These are phyloP conservation scores for Mallotus repandus DNA, from an alignment of 441 rosid genomes.

Conservation along the genomic window DNA sequence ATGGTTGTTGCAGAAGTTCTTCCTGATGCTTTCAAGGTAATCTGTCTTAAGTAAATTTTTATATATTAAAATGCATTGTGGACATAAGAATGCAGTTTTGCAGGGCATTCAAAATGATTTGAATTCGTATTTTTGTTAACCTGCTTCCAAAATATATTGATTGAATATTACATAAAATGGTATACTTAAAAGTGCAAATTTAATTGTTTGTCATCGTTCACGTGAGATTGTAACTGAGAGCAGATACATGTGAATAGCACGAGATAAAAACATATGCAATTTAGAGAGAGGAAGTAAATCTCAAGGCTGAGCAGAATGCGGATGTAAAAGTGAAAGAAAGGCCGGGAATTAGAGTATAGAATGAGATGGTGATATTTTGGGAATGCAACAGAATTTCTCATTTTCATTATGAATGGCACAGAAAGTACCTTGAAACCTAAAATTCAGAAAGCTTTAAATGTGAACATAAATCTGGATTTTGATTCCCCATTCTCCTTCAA, in stretches of 20 bases:
- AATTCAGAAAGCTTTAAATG: not conserved
- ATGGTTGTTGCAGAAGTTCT: slow-evolving; percentile 99
- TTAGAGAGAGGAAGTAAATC: not conserved
- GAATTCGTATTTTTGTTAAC: not conserved
- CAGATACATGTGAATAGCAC: not conserved
- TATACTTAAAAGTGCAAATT: no score
- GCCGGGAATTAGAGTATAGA: not conserved
- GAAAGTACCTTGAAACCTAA: not conserved
- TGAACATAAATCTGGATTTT: not conserved
- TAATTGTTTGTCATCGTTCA: not conserved
- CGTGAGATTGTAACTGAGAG: not conserved
- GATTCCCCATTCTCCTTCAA: not conserved
- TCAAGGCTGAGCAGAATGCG: not conserved
- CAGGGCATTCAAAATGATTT: slow-evolving; percentile 5
- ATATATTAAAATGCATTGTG: not conserved
- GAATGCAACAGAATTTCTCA: not conserved
- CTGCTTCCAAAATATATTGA: not conserved
- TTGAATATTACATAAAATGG: no score
- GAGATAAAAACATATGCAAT: not conserved
- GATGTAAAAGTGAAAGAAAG: not conserved
- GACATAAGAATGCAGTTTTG: not conserved
- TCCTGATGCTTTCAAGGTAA: slow-evolving; percentile 97
- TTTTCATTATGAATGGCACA: not conserved
- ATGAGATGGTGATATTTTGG: no score
- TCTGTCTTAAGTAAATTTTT: slow-evolving; percentile 10